Evolutionary conservation across 202 grass and related monocot species (phyloP), one percentile per base, ranked within the genome.

Genomic region (Schoenoplectus triqueter): DNA sequence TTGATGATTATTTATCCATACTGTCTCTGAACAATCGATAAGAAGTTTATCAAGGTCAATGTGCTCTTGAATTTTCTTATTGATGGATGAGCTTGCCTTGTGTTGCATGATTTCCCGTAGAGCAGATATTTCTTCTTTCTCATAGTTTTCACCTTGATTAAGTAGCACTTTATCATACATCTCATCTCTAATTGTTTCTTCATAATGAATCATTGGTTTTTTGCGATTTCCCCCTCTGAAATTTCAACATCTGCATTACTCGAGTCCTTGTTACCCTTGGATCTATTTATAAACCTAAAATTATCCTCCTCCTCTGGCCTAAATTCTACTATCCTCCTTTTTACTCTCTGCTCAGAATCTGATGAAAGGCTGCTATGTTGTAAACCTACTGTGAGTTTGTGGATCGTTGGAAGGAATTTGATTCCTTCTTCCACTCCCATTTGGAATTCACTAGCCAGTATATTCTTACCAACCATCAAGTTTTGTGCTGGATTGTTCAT

Each of bases 401-500:
- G 21, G 77, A 80, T 62, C 9, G 39, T 65, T 19, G 80, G 80
- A 41, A 82, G 10, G 64, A 82, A 82, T 6, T 82, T 82, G 13
- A 52, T 20, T 69, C 80, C 80, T 82, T 82, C 80, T 82, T 82
- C 64, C 9, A 69, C 2, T 4, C 80, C 80, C 69, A 11, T 82
- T 14, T 82, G 57, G 18, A 82, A 82, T 82, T 82, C 79, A 49
- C 8, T 22, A 5, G 59, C 31, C 45, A 65, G 3, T 48, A 68
- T 52, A 7, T 9, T 64, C 41, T 48, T 5, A 64, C 49, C 64
- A 15, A 51, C 6, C 3, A 6, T 50, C 7, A 7, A 11, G 59
- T 64, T 49, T 11, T 61, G 42, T 17, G n/a, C 20, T 41, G 15
- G n/a, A 81, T 10, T 11, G 0, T 47, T 79, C 2, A 0, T 79